phyloP scores from a whole-genome alignment of 495 filamentous ascomycete genomes.

The Penicillium riverlandense region DNA sequence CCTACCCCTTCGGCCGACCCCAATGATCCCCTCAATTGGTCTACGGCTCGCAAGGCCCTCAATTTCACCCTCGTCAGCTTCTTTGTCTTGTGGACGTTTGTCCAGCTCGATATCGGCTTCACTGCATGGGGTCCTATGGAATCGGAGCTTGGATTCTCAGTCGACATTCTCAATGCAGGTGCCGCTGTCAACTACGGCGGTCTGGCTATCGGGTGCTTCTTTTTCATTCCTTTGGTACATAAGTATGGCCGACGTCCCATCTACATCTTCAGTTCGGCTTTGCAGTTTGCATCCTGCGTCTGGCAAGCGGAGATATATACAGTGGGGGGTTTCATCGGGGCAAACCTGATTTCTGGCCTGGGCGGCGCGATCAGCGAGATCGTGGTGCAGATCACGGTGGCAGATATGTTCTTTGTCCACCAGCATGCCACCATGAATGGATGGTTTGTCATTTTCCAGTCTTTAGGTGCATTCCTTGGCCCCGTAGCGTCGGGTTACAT shows the following conservation, averaged over 20 bases:
- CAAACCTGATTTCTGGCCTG: conserved; percentile 17
- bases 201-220: conserved; percentile 20
- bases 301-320: conserved; percentile 24
- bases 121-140: conserved; percentile 28
- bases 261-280: conserved; percentile 23
- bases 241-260: conserved; percentile 30
- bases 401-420: conserved; percentile 37
- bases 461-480: conserved; percentile 17
- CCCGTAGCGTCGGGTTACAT: conserved; percentile 34
- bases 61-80: conserved; percentile 33
- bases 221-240: conserved; percentile 32
- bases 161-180: conserved; percentile 22
- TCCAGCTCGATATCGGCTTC: conserved; percentile 27
- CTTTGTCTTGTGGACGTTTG: conserved; percentile 32
- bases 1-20: conserved; percentile 21
- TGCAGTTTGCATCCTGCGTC: conserved; percentile 18
- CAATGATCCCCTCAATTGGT: conserved; percentile 28
- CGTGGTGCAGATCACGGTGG: conserved; percentile 33
- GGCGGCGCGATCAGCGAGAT: conserved; percentile 24
- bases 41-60: conserved; percentile 22
- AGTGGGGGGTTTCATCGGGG: conserved; percentile 16
- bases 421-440: conserved; percentile 25
- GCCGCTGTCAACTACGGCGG: conserved; percentile 21
- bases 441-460: conserved; percentile 20
- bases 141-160: conserved; percentile 19